Evolutionary conservation across 2,329 filamentous ascomycete species (phyloP).

Genomic region (Setomelanomma holmii): DNA sequence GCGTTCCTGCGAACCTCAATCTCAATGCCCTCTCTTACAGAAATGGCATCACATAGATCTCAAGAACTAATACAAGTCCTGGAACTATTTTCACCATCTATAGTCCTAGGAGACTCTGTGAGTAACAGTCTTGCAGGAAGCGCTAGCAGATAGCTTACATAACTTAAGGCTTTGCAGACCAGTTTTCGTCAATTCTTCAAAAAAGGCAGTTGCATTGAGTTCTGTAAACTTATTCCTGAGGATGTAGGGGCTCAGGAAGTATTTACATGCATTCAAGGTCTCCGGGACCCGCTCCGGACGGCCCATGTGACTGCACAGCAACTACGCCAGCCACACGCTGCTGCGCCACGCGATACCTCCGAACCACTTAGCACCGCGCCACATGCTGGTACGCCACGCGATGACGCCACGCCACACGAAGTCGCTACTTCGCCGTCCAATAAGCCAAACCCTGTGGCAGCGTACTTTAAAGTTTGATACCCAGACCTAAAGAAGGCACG

Average conservation of each 20-base stretch:
- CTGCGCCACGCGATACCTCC: not conserved
- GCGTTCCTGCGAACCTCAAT: constrained; percentile 3
- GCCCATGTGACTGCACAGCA: not conserved
- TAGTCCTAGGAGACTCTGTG: not conserved
- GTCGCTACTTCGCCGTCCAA: not conserved
- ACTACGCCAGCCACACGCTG: not conserved
- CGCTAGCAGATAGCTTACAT: not conserved
- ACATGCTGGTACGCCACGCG: constrained; percentile 2
- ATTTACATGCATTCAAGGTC: constrained; percentile 2
- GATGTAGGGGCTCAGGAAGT: not conserved
- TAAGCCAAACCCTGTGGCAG: not conserved
- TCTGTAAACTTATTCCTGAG: constrained; percentile 1
- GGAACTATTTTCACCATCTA: not conserved
- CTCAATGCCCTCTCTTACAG: constrained; percentile 2
- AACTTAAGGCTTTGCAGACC: not conserved
- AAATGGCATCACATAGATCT: constrained; percentile 1
- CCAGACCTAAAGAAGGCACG: not conserved
- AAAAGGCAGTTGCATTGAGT: not conserved
- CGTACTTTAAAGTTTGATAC: constrained; percentile 1
- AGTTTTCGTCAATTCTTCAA: constrained; percentile 2
- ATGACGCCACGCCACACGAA: constrained; percentile 1
- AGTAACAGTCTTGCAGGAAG: not conserved
- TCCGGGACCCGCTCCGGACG: not conserved
- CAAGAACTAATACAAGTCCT: not conserved
- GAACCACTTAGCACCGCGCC: not conserved